A percentile compares a stretch with the other conserved stretches of the same genome.
Conservation (phyloP, 495 filamentous ascomycete species). For the Aspergillus conjunctus region DNA sequence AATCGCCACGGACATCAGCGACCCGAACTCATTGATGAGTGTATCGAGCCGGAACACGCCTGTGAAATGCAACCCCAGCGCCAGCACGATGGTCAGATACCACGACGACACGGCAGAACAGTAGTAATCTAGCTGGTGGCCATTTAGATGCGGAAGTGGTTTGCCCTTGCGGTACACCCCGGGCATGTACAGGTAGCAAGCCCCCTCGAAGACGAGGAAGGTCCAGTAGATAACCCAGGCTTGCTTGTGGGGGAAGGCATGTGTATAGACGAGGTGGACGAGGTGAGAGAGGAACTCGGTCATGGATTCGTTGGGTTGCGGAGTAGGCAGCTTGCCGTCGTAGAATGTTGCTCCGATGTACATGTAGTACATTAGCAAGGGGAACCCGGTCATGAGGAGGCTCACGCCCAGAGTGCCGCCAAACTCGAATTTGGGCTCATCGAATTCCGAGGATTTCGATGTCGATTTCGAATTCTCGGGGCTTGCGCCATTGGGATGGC, state of each 20-base stretch:
- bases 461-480: not conserved
- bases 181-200: conserved; percentile 75
- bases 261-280: conserved; percentile 65
- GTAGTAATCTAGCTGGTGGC: conserved; percentile 80
- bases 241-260: conserved; percentile 71
- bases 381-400: conserved; percentile 85
- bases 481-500: not conserved
- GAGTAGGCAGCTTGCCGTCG: conserved; percentile 73
- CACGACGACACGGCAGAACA: conserved; percentile 81
- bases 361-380: conserved; percentile 95
- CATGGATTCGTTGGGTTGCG: conserved; percentile 58
- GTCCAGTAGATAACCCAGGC: conserved; percentile 89
- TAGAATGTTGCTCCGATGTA: conserved; percentile 93
- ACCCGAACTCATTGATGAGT: conserved; percentile 85
- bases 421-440: conserved; percentile 69
- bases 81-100: conserved; percentile 74
- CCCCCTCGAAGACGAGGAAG: conserved; percentile 74
- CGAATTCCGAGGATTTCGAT: not conserved
- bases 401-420: conserved; percentile 74
- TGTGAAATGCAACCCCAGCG: conserved; percentile 66
- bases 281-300: conserved; percentile 67
- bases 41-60: conserved; percentile 83
- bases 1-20: conserved; percentile 84
- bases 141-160: conserved; percentile 72
- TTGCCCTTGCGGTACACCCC: conserved; percentile 80